Conservation (phyloP, 768 basidiomycete genomes). For the Dioszegia aurantiaca region DNA sequence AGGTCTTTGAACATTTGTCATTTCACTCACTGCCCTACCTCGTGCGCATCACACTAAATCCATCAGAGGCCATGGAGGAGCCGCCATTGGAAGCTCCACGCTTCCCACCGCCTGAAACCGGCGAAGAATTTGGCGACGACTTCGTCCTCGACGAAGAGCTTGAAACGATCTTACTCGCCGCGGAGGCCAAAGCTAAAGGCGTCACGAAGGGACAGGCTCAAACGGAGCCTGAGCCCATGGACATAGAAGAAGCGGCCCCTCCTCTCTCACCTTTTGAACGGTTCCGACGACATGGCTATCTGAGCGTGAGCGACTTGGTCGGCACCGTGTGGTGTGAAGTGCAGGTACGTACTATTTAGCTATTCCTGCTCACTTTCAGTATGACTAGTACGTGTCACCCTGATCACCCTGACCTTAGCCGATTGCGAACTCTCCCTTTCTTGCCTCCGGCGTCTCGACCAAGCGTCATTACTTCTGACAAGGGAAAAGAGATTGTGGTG, state of each 20-base stretch:
- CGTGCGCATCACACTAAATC: too few species aligned
- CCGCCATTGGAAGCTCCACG: too few species aligned
- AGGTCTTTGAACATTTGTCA: too few species aligned
- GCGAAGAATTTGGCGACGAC: conserved; percentile 23
- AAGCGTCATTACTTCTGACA: conserved; percentile 35
- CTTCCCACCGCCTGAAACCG: too few species aligned
- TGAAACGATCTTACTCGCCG: conserved; percentile 23
- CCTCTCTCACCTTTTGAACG: conserved; percentile 49
- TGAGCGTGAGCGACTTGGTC: conserved; percentile 53
- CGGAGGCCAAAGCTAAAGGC: conserved; percentile 14
- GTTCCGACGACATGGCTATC: conserved; percentile 52
- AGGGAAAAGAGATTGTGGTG: conserved; percentile 48
- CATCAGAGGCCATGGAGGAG: too few species aligned
- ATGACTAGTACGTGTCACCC: conserved; percentile 45
- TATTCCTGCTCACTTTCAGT: conserved; percentile 21
- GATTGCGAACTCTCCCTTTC: conserved; percentile 46
- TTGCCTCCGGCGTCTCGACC: conserved; percentile 47
- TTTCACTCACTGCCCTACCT: too few species aligned
- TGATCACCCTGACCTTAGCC: conserved; percentile 26
- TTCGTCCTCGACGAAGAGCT: conserved; percentile 32
- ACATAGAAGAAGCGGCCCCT: conserved; percentile 21
- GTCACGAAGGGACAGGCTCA: background rate
- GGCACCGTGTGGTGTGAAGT: conserved; percentile 54
- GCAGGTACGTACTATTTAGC: conserved; percentile 33
- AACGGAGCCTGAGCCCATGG: conserved; percentile 5